Evolutionary conservation across 257 asterid species (phyloP), one percentile per base, ranked within the genome.

Genomic region (Nemophila menziesii): DNA sequence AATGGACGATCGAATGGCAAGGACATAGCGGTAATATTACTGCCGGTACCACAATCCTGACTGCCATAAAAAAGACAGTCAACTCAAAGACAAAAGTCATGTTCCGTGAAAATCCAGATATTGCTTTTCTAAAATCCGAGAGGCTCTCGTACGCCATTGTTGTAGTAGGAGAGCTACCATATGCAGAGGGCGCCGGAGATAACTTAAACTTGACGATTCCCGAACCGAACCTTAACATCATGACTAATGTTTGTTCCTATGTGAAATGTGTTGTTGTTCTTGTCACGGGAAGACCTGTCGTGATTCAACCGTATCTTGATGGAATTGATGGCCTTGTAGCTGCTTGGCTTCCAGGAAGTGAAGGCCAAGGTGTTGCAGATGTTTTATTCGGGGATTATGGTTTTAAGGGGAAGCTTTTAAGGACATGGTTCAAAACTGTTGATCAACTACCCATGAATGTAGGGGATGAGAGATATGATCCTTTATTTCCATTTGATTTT

Each of bases 1-100:
- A 83, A 33, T 80, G 93, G 93, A 76, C 87, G 6, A 73, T 80
- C 7, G 57, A 55, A 19, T 77, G 84, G 87, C 37, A 57, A 8
- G 80, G 77, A 4, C 51, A 5, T 3, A 40, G 60, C 0, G 79
- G 77, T 23, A 54, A 76, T 51, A 63, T 47, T 18, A 78, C 81
- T 14, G 21, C 41, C 22, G 79, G 78, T 75, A 71, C 83, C 26
- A 71, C 83, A 16, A 51, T 75, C 18, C 60, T 71, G 24, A 13
- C 45, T 4, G 83, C 71, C 15, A 63, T 75, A 8, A 52, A 44
- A 53, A 52, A 64, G 22, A 49, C 74, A 0, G 55, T 75, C 3
- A 60, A 62, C 29, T 69, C 67, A 12, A 16, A 41, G 8, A 67
- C 79, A 15, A 55, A 71, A 53, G 64, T 71, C 1, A 40, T 64